Percentiles rank a stretch among this genome's conserved stretches.
Conservation (phyloP, 805 yeast species). For the Pichia phayaonensis region DNA sequence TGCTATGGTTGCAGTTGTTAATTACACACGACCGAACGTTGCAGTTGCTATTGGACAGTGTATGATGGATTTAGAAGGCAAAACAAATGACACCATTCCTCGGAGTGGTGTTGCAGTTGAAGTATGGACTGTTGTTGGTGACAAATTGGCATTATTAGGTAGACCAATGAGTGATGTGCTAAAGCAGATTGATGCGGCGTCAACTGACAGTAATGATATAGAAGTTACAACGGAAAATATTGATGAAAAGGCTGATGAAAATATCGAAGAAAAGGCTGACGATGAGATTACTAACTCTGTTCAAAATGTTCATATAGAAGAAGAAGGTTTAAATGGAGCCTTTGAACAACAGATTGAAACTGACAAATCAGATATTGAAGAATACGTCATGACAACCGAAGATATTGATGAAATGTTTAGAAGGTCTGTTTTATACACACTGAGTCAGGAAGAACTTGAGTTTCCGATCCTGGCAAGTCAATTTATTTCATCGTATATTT, state of each 20-base stretch:
- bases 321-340: neutral
- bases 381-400: slow-evolving; percentile 39
- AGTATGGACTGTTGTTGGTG: slow-evolving; percentile 60
- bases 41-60: slow-evolving; percentile 69
- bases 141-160: slow-evolving; percentile 48
- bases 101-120: slow-evolving; percentile 70
- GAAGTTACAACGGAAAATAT: neutral
- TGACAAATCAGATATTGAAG: slow-evolving; percentile 21
- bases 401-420: slow-evolving; percentile 72
- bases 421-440: slow-evolving; percentile 62
- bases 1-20: slow-evolving; percentile 63
- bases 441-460: slow-evolving; percentile 47
- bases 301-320: neutral
- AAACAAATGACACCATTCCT: slow-evolving; percentile 45
- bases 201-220: neutral
- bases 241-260: neutral
- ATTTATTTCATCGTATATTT: slow-evolving; percentile 63
- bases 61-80: slow-evolving; percentile 36
- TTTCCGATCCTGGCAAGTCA: slow-evolving; percentile 67
- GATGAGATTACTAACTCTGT: neutral
- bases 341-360: slow-evolving; percentile 5
- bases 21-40: slow-evolving; percentile 50
- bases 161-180: slow-evolving; percentile 21
- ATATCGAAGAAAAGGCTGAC: slow-evolving; percentile 4
- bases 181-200: neutral